Conservation (phyloP, 2,329 filamentous ascomycete species). For the Colletotrichum magnum region DNA sequence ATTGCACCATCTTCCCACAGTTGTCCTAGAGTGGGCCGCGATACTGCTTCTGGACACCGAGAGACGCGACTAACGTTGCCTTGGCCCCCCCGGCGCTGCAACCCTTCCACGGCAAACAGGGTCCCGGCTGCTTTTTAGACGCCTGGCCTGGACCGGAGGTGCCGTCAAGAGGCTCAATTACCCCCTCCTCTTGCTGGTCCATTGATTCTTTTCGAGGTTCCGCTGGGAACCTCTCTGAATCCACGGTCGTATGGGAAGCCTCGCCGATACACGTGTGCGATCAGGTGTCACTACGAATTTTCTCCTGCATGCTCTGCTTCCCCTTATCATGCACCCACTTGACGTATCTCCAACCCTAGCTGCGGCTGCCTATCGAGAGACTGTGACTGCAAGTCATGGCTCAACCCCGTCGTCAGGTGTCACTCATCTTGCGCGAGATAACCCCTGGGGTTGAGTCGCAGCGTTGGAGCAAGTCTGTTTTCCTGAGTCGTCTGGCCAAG, state of each 20-base stretch:
- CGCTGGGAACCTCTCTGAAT: constrained; percentile 7
- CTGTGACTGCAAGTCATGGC: not conserved
- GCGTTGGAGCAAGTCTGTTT: too few species aligned
- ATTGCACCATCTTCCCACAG: constrained; percentile 20
- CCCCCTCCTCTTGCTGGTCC: not conserved
- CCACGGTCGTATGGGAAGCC: constrained; percentile 23
- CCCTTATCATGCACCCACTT: constrained; percentile 6
- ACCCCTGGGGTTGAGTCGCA: not conserved
- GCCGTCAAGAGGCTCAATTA: constrained; percentile 28
- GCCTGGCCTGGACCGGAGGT: constrained; percentile 20
- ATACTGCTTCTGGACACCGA: constrained; percentile 38
- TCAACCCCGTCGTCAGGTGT: constrained; percentile 14
- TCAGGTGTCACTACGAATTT: constrained; percentile 12
- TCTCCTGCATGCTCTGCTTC: not conserved
- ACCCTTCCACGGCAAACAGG: constrained; percentile 28
- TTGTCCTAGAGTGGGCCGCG: constrained; percentile 12
- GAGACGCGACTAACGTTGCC: constrained; percentile 24
- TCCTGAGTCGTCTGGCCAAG: too few species aligned
- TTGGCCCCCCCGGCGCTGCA: constrained; percentile 17
- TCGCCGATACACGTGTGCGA: constrained; percentile 20
- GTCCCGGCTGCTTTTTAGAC: constrained; percentile 27
- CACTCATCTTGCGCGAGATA: constrained; percentile 26
- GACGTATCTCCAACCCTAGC: constrained; percentile 14
- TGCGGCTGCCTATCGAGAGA: constrained; percentile 5
- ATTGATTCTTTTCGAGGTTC: not conserved